Conservation (phyloP, 1,284 basidiomycete species). For the Ceratobasidium sp. region DNA sequence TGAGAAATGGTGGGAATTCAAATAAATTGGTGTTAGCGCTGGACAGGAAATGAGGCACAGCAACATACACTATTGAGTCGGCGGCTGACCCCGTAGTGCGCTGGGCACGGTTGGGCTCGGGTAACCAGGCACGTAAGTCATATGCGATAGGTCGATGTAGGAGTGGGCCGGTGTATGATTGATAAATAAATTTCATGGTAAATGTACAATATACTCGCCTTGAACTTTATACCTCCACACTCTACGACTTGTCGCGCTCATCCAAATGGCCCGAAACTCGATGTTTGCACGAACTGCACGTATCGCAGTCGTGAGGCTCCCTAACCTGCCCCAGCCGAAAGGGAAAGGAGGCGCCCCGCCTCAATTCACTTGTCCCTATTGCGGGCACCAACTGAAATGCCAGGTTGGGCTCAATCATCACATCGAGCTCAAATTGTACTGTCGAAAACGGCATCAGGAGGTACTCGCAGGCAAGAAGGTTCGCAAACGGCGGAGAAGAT, state of each 20-base stretch:
- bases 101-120: neutral
- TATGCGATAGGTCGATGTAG: no score
- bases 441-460: neutral
- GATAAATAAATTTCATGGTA: no score
- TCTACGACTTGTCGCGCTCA: neutral
- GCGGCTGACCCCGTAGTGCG: neutral
- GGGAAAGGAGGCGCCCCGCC: neutral
- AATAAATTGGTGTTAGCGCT: neutral
- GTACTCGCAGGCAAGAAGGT: neutral
- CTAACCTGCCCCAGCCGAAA: neutral
- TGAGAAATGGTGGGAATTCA: neutral
- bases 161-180: no score
- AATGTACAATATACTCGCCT: no score
- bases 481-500: neutral
- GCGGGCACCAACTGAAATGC: neutral
- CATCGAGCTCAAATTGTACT: neutral
- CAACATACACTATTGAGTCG: neutral
- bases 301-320: neutral
- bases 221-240: no score
- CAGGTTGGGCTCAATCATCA: neutral
- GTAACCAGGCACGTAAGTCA: neutral
- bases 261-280: neutral
- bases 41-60: neutral
- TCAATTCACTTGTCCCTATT: neutral
- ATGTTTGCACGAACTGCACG: slow-evolving; percentile 11